These are phyloP conservation scores for Metschnikowia lunata DNA, from an alignment of 805 yeast genomes.

Conservation along the genomic window DNA sequence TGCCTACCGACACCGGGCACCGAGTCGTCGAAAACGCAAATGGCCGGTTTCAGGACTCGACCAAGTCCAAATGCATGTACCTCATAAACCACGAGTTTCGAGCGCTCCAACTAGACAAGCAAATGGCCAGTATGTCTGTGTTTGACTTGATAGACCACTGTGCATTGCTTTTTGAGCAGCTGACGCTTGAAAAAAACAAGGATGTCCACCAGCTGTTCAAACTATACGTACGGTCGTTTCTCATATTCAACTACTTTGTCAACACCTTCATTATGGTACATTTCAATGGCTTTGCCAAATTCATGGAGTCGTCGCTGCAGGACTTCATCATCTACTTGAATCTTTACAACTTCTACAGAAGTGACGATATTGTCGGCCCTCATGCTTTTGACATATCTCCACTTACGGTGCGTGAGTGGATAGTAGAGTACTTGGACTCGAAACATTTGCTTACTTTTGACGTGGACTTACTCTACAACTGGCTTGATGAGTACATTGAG, in stretches of 20 bases:
- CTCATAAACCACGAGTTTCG: conserved; percentile 33
- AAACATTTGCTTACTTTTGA: conserved; percentile 31
- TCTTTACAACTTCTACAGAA: conserved; percentile 37
- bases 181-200: conserved; percentile 13
- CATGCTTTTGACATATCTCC: conserved; percentile 21
- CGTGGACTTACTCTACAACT: conserved; percentile 31
- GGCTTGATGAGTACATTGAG: conserved; percentile 38
- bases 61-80: not conserved
- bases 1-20: too few species aligned
- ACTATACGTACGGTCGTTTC: conserved; percentile 33
- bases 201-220: conserved; percentile 15
- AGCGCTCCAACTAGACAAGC: conserved; percentile 31
- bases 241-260: conserved; percentile 40
- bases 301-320: conserved; percentile 31
- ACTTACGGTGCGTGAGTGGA: conserved; percentile 19
- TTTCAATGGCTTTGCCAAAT: conserved; percentile 39
- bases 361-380: conserved; percentile 23
- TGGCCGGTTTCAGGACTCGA: too few species aligned
- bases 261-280: conserved; percentile 41
- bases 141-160: conserved; percentile 42
- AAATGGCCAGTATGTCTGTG: conserved; percentile 27
- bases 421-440: conserved; percentile 27
- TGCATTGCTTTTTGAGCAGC: conserved; percentile 34
- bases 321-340: conserved; percentile 42
- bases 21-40: too few species aligned